A percentile compares a stretch with the other conserved stretches of the same genome.
phyloP scores from a whole-genome alignment of 2,329 filamentous ascomycete genomes.

The Fusarium globosum region DNA sequence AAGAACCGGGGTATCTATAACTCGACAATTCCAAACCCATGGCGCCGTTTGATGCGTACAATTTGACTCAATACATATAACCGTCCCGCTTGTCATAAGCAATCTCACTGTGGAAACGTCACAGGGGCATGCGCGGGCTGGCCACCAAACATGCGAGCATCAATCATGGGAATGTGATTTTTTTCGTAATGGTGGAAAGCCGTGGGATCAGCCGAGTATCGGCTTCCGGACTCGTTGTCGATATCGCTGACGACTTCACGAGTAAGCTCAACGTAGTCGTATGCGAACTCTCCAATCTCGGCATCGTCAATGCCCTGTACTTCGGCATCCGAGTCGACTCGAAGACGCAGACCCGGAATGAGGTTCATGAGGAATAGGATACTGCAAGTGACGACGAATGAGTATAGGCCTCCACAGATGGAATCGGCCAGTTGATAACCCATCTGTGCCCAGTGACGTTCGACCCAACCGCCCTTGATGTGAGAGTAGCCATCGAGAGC shows the following conservation, averaged over 20 bases:
- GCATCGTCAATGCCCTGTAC: conserved; percentile 88
- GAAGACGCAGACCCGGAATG: conserved; percentile 79
- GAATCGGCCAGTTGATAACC: conserved; percentile 88
- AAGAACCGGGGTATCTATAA: conserved; percentile 45
- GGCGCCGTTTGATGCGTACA: conserved; percentile 41
- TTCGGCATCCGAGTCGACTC: conserved; percentile 81
- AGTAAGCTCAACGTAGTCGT: conserved; percentile 89
- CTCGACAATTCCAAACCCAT: conserved; percentile 33
- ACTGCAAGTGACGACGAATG: conserved; percentile 79
- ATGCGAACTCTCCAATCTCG: conserved; percentile 94
- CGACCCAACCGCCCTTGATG: conserved; percentile 84
- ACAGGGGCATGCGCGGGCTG: conserved; percentile 41
- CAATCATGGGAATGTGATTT: conserved; percentile 61
- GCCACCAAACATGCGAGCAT: conserved; percentile 55
- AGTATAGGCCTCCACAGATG: conserved; percentile 78
- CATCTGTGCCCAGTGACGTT: conserved; percentile 85
- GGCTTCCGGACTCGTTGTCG: conserved; percentile 56
- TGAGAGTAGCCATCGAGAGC: conserved; percentile 76
- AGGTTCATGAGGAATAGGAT: conserved; percentile 86
- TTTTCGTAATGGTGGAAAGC: conserved; percentile 60
- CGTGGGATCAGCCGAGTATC: conserved; percentile 56
- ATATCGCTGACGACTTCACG: conserved; percentile 64
- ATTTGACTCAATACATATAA: conserved; percentile 13
- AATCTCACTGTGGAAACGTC: conserved; percentile 37
- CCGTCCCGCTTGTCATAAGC: background rate